Conservation (phyloP, 1,139 yeast species). For the Nakaseomyces kungkrabaensis region DNA sequence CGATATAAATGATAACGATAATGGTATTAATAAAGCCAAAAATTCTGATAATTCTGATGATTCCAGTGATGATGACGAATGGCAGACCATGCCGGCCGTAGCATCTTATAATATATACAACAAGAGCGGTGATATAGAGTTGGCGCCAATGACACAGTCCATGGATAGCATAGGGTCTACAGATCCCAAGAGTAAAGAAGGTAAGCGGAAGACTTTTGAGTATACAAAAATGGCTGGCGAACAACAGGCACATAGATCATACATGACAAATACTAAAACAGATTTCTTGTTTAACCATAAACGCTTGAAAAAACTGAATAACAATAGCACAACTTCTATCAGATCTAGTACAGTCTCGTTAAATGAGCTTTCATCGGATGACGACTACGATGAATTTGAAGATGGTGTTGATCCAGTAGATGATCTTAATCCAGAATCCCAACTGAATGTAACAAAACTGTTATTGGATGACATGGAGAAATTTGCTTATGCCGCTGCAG, state of each 20-base stretch:
- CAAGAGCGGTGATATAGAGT: slow-evolving; percentile 41
- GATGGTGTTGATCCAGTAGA: slow-evolving; percentile 33
- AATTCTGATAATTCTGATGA: neutral
- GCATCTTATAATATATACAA: slow-evolving; percentile 51
- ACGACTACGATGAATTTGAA: slow-evolving; percentile 30
- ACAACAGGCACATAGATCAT: slow-evolving; percentile 71
- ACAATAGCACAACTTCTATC: slow-evolving; percentile 11
- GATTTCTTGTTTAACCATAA: slow-evolving; percentile 59
- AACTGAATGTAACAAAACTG: slow-evolving; percentile 68
- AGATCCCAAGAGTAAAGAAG: slow-evolving; percentile 6
- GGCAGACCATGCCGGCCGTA: slow-evolving; percentile 56
- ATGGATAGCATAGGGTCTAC: slow-evolving; percentile 9
- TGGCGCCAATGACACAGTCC: slow-evolving; percentile 6
- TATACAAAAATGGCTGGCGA: slow-evolving; percentile 88
- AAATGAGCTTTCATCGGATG: slow-evolving; percentile 12
- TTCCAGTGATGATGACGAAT: slow-evolving; percentile 25
- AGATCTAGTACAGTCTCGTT: slow-evolving; percentile 5
- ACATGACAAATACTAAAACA: slow-evolving; percentile 67
- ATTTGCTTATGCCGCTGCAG: slow-evolving; percentile 84
- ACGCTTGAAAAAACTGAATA: slow-evolving; percentile 9
- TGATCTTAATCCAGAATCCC: slow-evolving; percentile 45
- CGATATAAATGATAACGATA: no score
- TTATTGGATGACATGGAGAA: slow-evolving; percentile 78
- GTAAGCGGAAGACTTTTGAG: slow-evolving; percentile 39
- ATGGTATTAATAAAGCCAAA: no score